Evolutionary conservation across 257 asterid genomes (phyloP).

Genomic region (Primulina eburnea): DNA sequence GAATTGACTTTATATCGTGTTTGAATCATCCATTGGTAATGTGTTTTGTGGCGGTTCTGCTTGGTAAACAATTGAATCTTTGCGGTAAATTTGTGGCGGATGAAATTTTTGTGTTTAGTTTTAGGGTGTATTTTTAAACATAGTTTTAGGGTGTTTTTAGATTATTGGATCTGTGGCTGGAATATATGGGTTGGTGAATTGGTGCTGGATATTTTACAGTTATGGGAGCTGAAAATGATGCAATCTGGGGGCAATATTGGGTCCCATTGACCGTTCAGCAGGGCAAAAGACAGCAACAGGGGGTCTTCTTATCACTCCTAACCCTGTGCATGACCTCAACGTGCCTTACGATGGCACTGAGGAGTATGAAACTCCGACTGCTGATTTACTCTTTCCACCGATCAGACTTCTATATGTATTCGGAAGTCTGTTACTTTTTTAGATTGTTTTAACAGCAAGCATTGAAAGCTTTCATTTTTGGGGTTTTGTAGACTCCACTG

Average conservation of each 20-base stretch:
- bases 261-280: constrained; percentile 78
- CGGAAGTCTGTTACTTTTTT: not conserved
- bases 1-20: not conserved
- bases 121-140: not conserved
- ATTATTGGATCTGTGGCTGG: constrained; percentile 29
- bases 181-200: constrained; percentile 20
- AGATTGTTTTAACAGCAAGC: not conserved
- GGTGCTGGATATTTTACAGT: constrained; percentile 36
- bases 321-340: constrained; percentile 85
- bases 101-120: not conserved
- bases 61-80: constrained; percentile 6
- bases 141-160: constrained; percentile 11
- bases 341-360: constrained; percentile 93
- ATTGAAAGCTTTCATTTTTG: constrained; percentile 16
- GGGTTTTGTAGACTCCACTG: constrained; percentile 51
- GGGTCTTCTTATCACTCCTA: constrained; percentile 46
- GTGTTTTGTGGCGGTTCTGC: not conserved
- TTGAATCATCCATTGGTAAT: not conserved
- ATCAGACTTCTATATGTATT: constrained; percentile 40
- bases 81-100: constrained; percentile 5
- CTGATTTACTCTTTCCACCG: constrained; percentile 94
- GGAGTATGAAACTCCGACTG: constrained; percentile 96
- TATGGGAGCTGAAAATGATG: constrained; percentile 94
- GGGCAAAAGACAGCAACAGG: constrained; percentile 48
- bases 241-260: constrained; percentile 82